Evolutionary conservation across 768 basidiomycete species (phyloP), one percentile per base, ranked within the genome.

Genomic region (Suillus lakei): DNA sequence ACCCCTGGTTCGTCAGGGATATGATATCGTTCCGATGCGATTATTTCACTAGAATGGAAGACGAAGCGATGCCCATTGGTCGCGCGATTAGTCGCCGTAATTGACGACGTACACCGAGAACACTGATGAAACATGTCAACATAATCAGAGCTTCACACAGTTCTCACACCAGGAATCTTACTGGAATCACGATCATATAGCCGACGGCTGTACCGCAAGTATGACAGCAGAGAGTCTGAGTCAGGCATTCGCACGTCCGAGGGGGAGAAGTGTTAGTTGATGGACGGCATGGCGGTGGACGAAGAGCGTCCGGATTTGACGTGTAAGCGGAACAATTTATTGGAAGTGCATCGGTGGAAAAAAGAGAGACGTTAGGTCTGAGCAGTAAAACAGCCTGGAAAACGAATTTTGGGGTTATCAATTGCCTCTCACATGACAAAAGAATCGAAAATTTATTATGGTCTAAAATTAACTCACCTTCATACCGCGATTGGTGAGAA

Each of bases 61-160:
- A 95, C 93, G 75, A 92, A 95, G 36, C 92, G 87, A 74, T 94
- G 92, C 10, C 92, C 91, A 75, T 94, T 95, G 28, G 92, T 92
- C 9, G 87, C 82, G 65, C 91, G 86, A 74, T 90, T 90, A 21
- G 84, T 86, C 6, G 83, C 83, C 56, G 85, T 83, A 60, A 89
- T 87, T 2, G 90, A 90, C 18, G 88, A 86, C 21, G 89, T 93
- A 77, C 93, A 96, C 55, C 88, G 87, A 21, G 80, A 69, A 74
- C 93, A 95, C 83, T 86, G 67, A 62, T 51, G 41, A 54, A 38
- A 50, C 59, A 32, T 50, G 62, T 68, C 60, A 66, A 55, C 56
- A 66, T 67, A 64, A 67, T 71, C 58, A 66, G 60, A 44, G 51
- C 43, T 50, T 50, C 44, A 64, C 54, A 59, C 28, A 39, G 62